Base-by-base conservation (phyloP, 2,329 filamentous ascomycete species). In the Leptosphaerulina australis region DNA sequence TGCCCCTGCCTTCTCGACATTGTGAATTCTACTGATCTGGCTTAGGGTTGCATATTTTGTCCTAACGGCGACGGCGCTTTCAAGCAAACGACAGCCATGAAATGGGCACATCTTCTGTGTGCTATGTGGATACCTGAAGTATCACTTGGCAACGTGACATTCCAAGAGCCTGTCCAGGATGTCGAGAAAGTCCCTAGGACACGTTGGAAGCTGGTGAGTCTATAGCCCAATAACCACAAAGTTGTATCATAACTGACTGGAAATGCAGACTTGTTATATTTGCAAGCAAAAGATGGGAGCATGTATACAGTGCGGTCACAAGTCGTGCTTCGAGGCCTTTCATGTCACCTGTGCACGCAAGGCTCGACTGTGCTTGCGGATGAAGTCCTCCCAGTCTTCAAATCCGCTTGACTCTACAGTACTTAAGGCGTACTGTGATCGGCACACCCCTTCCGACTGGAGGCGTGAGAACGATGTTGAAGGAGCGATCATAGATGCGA, bases 101-200 rank as follows among this genome's bases (percentile, higher is more conserved):
- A 96, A 75, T 99, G 94, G 94, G 90, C 93, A 20, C 94, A 99
- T 80, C 77, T 99, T 9, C 83, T 99, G 7, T 99, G 94, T 69
- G 91, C 94, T 24, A 94, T 97, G 78, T 99, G 94, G 94, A 97
- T 99, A 64, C 94, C 94, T 0, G 94, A 99, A 75, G 91, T 97
- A 5, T 93, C 90, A 3, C 84, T 99, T 39, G 94, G 92, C 11
- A 99, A 99, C 67, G 88, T 91, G 55, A 96, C 92, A 6, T 94
- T 97, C 70, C 97, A 97, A 90, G 94, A 99, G 68, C 94, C 94
- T 0, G 91, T 99, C 40, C 95, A 94, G 80, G 94, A 97, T 62
- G 90, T 99, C 26, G 94, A 99, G 70, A 97, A 97, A 73, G 93
- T 99, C 3, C 94, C 94, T 0, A 94, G 91, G 70, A 92, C 87